phyloP scores from a whole-genome alignment of 2,329 filamentous ascomycete species.

The Pseudocercospora ulei region DNA sequence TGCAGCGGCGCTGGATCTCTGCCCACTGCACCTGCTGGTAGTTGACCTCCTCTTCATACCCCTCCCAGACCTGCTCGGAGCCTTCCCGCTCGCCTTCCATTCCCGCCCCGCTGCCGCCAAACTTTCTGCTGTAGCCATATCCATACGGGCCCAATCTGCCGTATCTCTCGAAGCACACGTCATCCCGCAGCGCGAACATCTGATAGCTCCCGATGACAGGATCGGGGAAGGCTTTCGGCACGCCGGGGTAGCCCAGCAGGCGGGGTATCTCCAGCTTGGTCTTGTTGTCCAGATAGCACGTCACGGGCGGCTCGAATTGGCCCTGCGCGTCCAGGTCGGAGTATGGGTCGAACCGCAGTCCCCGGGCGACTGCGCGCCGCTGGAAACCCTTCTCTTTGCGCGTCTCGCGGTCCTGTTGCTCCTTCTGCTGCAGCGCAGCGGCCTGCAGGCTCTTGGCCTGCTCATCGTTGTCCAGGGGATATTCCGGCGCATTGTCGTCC shows the following conservation, averaged over 20 bases:
- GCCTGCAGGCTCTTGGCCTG: conserved; percentile 38
- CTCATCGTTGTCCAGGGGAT: conserved; percentile 62
- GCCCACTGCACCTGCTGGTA: conserved; percentile 71
- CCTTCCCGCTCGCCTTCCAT: conserved; percentile 76
- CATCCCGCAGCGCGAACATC: conserved; percentile 64
- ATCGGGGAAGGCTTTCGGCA: conserved; percentile 75
- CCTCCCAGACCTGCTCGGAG: conserved; percentile 63
- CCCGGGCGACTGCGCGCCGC: conserved; percentile 25
- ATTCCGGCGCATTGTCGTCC: conserved; percentile 65
- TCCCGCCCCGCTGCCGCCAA: conserved; percentile 74
- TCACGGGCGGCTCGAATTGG: conserved; percentile 52
- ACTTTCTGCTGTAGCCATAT: conserved; percentile 68
- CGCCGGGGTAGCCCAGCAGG: conserved; percentile 64
- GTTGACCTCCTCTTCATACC: conserved; percentile 60
- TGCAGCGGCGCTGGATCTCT: conserved; percentile 64
- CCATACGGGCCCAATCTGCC: conserved; percentile 84
- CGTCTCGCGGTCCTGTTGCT: conserved; percentile 34
- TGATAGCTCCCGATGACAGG: conserved; percentile 80
- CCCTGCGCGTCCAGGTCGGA: conserved; percentile 45
- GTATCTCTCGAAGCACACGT: conserved; percentile 88
- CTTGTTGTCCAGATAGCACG: conserved; percentile 68
- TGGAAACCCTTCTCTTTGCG: conserved; percentile 31
- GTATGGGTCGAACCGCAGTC: conserved; percentile 55
- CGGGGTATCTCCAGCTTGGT: conserved; percentile 57
- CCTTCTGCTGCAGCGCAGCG: conserved; percentile 32